Evolutionary conservation across 2,329 filamentous ascomycete genomes (phyloP), one percentile per base, ranked within the genome.

Genomic region (Fusarium verticillioides): DNA sequence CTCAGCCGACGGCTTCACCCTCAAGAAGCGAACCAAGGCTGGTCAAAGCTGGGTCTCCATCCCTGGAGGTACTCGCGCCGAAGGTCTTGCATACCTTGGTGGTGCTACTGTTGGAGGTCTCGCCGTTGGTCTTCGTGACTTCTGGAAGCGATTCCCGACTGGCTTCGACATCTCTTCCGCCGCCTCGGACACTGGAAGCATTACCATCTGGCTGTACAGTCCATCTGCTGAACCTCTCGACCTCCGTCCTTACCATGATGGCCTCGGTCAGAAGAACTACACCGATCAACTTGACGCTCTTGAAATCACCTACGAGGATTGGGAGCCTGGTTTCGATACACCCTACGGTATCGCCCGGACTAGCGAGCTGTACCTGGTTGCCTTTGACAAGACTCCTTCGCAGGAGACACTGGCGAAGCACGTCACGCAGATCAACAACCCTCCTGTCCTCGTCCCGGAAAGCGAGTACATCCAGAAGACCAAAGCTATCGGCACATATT

Each of bases 281-380:
- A 83, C 81, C 1, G 84, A 91, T 23, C 86, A 92, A 76, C 80
- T 90, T 2, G 89, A 90, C 65, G 90, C 88, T 4, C 83, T 91
- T 0, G 84, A 90, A 32, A 88, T 91, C 28, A 92, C 90, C 0
- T 92, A 92, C 65, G 90, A 92, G 66, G 89, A 91, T 68, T 91
- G 84, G 67, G 88, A 91, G 66, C 79, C 78, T 0, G 86, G 84
- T 0, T 89, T 88, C 46, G 83, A 87, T 62, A 90, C 87, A 0
- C 87, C 89, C 0, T 87, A 87, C 54, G 90, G 90, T 1, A 86
- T 91, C 39, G 88, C 85, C 1, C 81, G 88, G 43, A 91, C 88
- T 0, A 91, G 86, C 66, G 88, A 91, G 73, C 62, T 91, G 10
- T 88, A 84, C 60, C 72, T 91, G 19, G 84, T 85, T 52, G 85